Base-by-base conservation (phyloP, 306 rosid species). In the Pyrus bretschneideri region DNA sequence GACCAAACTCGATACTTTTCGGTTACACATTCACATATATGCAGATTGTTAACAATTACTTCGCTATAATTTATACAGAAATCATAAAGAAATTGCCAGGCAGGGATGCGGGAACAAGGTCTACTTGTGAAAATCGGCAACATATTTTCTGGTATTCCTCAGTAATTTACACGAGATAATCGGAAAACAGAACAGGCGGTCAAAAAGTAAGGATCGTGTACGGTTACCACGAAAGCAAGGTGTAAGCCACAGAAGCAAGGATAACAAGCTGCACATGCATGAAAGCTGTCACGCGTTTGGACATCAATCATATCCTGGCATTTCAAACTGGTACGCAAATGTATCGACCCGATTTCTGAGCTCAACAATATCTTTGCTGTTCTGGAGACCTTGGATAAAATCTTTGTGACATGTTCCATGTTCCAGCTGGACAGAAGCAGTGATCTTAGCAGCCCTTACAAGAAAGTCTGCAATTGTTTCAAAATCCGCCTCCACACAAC, bases 401-500 rank as follows among this genome's bases (percentile, higher is more conserved):
- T 76, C 69, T 80, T 85, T 87, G 45, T 83, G 96, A 75, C 81
- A 63, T 72, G 90, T 95, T 45, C 95, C 96, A 22, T 89, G 81
- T 80, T 95, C 96, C 67, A 95, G 85, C 82, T 85, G 97, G 68
- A 90, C 65, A 9, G 22, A 6, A 78, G 67, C 83, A 23, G 98
- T 96, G 81, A 95, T 85, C 42, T 86, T 95, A 66, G 92, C 97
- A 46, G 97, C 93, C 82, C 86, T 84, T 21, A 70, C 72, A 51
- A 95, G 97, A 82, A 86, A 90, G 33, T 92, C 97, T 18, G 93
- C 95, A 80, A 95, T 89, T 25, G 90, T 85, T 83, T 92, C 98
- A 79, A 92, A 95, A 83, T 95, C 98, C 22, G 87, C 64, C 90
- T 95, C 98, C 80, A 94, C 70, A 71, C 98, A 94, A 22, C 98